A percentile compares a stretch with the other conserved stretches of the same genome.
These are phyloP conservation scores for Naumovozyma castellii DNA, from an alignment of 805 yeast species.

Conservation along the genomic window DNA sequence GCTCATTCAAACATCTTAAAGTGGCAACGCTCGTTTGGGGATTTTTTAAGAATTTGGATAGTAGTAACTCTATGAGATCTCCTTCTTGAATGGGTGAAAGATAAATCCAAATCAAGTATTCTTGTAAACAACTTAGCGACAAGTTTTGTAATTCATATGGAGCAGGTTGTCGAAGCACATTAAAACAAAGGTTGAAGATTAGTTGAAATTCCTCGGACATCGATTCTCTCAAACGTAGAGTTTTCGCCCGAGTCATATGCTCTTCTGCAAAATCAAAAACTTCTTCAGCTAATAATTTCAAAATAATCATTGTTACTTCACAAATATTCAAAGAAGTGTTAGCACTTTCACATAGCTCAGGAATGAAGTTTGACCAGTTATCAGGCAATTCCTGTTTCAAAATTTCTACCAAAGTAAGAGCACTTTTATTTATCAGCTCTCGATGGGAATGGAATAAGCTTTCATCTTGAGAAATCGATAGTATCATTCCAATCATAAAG, in stretches of 20 bases:
- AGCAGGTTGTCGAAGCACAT: constrained; percentile 74
- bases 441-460: constrained; percentile 53
- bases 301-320: constrained; percentile 89
- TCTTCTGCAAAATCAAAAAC: constrained; percentile 87
- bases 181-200: constrained; percentile 81
- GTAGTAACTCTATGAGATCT: constrained; percentile 55
- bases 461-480: constrained; percentile 77
- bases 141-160: constrained; percentile 69
- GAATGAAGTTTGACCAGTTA: constrained; percentile 91
- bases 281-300: constrained; percentile 81
- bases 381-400: constrained; percentile 97
- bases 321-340: constrained; percentile 82
- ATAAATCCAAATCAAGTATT: constrained; percentile 91
- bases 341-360: constrained; percentile 77
- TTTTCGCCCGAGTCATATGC: constrained; percentile 90
- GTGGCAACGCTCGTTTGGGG: constrained; percentile 70
- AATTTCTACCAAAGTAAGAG: constrained; percentile 82
- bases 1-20: constrained; percentile 85
- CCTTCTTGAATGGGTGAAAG: constrained; percentile 78
- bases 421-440: constrained; percentile 82
- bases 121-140: constrained; percentile 66
- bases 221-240: constrained; percentile 63
- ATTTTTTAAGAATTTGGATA: constrained; percentile 63
- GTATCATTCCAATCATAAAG: constrained; percentile 85
- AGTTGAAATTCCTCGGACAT: constrained; percentile 84